Percentiles rank a stretch among this genome's conserved stretches.
Evolutionary conservation across 2,329 filamentous ascomycete species (phyloP).

Genomic region (Clarireedia hainanense): DNA sequence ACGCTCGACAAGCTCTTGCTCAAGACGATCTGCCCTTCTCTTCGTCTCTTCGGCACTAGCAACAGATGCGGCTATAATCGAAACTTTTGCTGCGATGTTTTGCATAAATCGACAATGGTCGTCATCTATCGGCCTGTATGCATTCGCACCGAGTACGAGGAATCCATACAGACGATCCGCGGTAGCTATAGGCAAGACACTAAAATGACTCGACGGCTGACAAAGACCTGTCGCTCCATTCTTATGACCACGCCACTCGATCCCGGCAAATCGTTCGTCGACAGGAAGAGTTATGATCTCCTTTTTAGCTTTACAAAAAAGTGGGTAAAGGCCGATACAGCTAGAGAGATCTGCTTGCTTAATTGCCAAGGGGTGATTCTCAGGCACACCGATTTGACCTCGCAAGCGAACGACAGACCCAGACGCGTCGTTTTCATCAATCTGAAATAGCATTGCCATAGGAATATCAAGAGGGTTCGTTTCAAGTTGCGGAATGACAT

Average conservation of each 20-base stretch:
- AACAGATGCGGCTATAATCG: conserved; percentile 19
- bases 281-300: conserved; percentile 17
- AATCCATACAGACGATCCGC: conserved; percentile 19
- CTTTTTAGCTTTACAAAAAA: conserved; percentile 16
- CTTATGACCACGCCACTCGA: conserved; percentile 13
- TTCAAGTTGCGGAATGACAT: conserved; percentile 19
- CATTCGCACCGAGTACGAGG: conserved; percentile 22
- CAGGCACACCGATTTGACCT: conserved; percentile 21
- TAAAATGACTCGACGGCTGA: conserved; percentile 18
- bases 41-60: conserved; percentile 16
- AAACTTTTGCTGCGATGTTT: conserved; percentile 19
- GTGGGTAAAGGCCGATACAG: conserved; percentile 16
- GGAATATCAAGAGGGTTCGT: conserved; percentile 21
- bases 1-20: conserved; percentile 9
- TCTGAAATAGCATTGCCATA: conserved; percentile 23
- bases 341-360: conserved; percentile 16
- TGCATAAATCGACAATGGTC: conserved; percentile 21
- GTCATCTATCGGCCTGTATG: conserved; percentile 22
- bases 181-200: conserved; percentile 19
- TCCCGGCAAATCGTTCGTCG: conserved; percentile 17
- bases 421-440: conserved; percentile 18
- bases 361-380: conserved; percentile 15
- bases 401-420: conserved; percentile 6
- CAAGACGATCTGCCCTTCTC: conserved; percentile 7
- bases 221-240: conserved; percentile 11